phyloP scores from a whole-genome alignment of 768 basidiomycete genomes.

The Tephrocybe sp. region DNA sequence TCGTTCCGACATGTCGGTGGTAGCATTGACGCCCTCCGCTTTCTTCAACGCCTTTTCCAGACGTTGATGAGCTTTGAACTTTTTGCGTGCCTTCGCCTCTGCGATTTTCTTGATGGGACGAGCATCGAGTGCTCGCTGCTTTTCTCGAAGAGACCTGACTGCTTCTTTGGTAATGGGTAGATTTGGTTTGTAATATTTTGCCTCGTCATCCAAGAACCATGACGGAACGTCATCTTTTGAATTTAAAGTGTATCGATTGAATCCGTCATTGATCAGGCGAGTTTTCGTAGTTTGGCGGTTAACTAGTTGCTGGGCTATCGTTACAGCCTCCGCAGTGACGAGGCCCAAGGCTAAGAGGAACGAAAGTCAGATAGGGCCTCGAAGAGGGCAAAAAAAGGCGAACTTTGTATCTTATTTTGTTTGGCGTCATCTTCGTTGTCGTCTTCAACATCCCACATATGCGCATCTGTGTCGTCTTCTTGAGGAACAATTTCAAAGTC shows the following conservation, averaged over 20 bases:
- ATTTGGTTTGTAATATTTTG: constrained; percentile 89
- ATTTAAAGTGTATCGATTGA: constrained; percentile 89
- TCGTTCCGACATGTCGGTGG: constrained; percentile 86
- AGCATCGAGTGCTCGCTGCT: constrained; percentile 91
- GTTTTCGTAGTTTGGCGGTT: constrained; percentile 89
- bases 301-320: constrained; percentile 86
- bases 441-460: constrained; percentile 80
- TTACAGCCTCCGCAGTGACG: constrained; percentile 84
- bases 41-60: constrained; percentile 94
- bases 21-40: constrained; percentile 89
- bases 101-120: constrained; percentile 99
- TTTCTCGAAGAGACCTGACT: constrained; percentile 76
- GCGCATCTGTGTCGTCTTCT: constrained; percentile 55
- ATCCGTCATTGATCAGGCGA: constrained; percentile 90
- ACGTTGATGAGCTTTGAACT: constrained; percentile 79
- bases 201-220: constrained; percentile 98
- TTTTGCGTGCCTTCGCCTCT: constrained; percentile 97
- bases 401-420: constrained; percentile 65
- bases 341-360: constrained; percentile 67
- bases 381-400: not conserved
- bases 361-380: constrained; percentile 4
- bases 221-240: constrained; percentile 88
- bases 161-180: constrained; percentile 98
- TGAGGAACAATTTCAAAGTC: constrained; percentile 76
- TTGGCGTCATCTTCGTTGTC: constrained; percentile 73